These are phyloP conservation scores for Actinidia polygama DNA, from an alignment of 179 eudicot species.

Conservation along the genomic window DNA sequence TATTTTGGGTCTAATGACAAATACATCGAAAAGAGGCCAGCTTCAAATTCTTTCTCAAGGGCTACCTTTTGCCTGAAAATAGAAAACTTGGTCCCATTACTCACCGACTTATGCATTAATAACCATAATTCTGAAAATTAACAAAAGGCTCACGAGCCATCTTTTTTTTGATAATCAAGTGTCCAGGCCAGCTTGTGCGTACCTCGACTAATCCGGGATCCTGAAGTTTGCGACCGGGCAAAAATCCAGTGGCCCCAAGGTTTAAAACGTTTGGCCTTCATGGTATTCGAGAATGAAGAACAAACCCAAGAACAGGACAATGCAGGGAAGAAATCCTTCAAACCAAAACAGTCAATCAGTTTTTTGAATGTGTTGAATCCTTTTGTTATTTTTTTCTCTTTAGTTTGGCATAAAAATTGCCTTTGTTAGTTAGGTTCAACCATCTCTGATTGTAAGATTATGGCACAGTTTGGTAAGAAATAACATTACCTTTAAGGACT, in stretches of 20 bases:
- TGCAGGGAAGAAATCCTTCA: constrained; percentile 76
- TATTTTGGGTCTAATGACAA: constrained; percentile 1
- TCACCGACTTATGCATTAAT: not conserved
- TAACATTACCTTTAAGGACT: constrained; percentile 59
- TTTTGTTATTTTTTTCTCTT: too few relatives aligned
- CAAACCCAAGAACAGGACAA: constrained; percentile 59
- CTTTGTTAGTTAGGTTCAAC: not conserved
- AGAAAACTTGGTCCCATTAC: not conserved
- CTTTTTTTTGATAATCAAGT: constrained; percentile 20
- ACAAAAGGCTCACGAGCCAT: constrained; percentile 68
- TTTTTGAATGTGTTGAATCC: not conserved
- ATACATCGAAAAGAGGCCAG: constrained; percentile 24
- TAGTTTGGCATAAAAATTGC: too few relatives aligned
- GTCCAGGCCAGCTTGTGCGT: too few relatives aligned
- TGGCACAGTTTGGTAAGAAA: not conserved
- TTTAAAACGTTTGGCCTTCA: too few relatives aligned
- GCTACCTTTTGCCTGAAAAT: constrained; percentile 62
- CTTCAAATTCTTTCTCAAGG: constrained; percentile 55
- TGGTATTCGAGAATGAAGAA: constrained; percentile 89
- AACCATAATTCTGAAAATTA: not conserved
- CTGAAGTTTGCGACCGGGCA: too few relatives aligned
- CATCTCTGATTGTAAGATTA: too few relatives aligned
- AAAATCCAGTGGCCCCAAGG: too few relatives aligned
- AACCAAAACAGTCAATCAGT: constrained; percentile 19
- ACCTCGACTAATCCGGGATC: too few relatives aligned